phyloP scores from a whole-genome alignment of 345 rosid species.

The Clarkia xantiana region DNA sequence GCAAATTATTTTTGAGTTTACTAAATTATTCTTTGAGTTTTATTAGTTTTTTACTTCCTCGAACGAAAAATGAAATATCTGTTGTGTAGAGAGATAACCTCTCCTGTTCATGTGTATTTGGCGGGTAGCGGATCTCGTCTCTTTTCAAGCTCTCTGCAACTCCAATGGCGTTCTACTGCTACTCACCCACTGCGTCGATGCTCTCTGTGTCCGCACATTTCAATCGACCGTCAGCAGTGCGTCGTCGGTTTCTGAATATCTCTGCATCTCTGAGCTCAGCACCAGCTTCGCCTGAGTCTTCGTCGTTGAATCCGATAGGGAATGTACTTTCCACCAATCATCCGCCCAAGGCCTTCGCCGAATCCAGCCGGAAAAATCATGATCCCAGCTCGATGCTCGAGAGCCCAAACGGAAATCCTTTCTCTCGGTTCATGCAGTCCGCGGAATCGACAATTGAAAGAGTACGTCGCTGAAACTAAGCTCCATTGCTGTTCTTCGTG shows the following conservation, averaged over 20 bases:
- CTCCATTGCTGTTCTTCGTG: background rate
- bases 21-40: too few species aligned
- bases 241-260: constrained; percentile 11
- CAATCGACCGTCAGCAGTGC: constrained; percentile 7
- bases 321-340: constrained; percentile 12
- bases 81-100: too few species aligned
- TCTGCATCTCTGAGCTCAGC: constrained; percentile 31
- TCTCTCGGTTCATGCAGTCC: constrained; percentile 36
- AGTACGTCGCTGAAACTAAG: constrained; percentile 16
- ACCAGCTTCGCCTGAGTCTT: constrained; percentile 28
- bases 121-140: too few species aligned
- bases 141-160: background rate
- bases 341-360: constrained; percentile 15
- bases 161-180: constrained; percentile 36
- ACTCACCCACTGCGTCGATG: constrained; percentile 22
- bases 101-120: too few species aligned
- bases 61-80: too few species aligned
- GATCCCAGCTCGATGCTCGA: constrained; percentile 23
- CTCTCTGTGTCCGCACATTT: constrained; percentile 20
- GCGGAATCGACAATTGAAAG: constrained; percentile 65
- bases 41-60: too few species aligned
- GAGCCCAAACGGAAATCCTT: constrained; percentile 15
- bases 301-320: constrained; percentile 8
- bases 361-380: constrained; percentile 14
- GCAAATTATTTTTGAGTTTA: too few species aligned